These are phyloP conservation scores for Cladosporium velox DNA, from an alignment of 2,329 filamentous ascomycete species.

Conservation along the genomic window DNA sequence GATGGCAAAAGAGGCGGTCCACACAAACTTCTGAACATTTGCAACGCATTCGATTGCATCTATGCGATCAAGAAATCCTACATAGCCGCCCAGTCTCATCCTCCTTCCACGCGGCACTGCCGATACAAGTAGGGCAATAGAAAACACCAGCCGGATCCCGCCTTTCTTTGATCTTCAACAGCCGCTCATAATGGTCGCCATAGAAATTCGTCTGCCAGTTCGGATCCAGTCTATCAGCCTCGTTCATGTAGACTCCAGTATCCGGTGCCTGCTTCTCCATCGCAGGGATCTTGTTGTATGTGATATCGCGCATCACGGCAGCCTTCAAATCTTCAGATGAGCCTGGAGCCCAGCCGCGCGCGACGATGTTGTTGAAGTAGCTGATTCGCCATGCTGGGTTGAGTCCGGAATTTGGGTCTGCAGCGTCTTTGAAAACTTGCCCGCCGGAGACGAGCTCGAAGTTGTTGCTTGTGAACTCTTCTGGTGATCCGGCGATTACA, in stretches of 20 bases:
- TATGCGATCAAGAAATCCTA: neutral
- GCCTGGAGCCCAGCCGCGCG: slow-evolving; percentile 29
- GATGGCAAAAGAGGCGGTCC: neutral
- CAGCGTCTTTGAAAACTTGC: slow-evolving; percentile 40
- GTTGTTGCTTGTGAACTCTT: slow-evolving; percentile 36
- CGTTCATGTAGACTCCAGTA: slow-evolving; percentile 43
- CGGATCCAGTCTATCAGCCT: slow-evolving; percentile 30
- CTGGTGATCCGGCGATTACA: slow-evolving; percentile 28
- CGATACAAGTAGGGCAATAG: slow-evolving; percentile 28
- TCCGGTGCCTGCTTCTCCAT: slow-evolving; percentile 37
- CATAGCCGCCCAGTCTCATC: slow-evolving; percentile 22
- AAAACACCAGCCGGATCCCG: slow-evolving; percentile 25
- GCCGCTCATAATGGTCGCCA: slow-evolving; percentile 24
- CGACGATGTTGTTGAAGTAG: slow-evolving; percentile 38
- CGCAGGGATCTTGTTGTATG: slow-evolving; percentile 35
- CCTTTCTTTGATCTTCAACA: slow-evolving; percentile 24
- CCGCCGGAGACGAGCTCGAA: slow-evolving; percentile 43
- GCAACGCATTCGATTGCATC: neutral
- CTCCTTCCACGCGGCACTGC: slow-evolving; percentile 24
- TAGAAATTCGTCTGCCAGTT: slow-evolving; percentile 26
- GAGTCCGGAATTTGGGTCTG: slow-evolving; percentile 49
- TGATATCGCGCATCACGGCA: slow-evolving; percentile 36
- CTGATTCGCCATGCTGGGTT: slow-evolving; percentile 56
- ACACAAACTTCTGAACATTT: neutral
- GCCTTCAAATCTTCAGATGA: slow-evolving; percentile 25